A percentile compares a stretch with the other conserved stretches of the same genome.
These are phyloP conservation scores for Kurtzmaniella quercitrusa DNA, from an alignment of 1,139 yeast genomes.

Conservation along the genomic window DNA sequence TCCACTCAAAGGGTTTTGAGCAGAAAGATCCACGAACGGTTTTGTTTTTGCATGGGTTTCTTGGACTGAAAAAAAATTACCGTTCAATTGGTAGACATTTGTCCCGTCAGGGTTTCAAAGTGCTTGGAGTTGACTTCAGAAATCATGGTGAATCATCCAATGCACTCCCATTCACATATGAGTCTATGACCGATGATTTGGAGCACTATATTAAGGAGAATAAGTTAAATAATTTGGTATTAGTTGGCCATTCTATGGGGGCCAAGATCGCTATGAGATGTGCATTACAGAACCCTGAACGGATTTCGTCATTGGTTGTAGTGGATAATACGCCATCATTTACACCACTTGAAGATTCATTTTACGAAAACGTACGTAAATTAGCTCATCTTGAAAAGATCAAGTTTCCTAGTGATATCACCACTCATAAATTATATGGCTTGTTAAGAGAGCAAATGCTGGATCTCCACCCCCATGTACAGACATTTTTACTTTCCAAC, in stretches of 20 bases:
- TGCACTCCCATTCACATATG: slow-evolving; percentile 41
- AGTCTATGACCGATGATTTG: slow-evolving; percentile 42
- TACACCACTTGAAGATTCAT: slow-evolving; percentile 21
- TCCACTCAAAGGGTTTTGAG: slow-evolving; percentile 2
- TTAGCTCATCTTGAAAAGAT: slow-evolving; percentile 28
- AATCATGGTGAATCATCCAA: slow-evolving; percentile 50
- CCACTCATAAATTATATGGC: slow-evolving; percentile 2
- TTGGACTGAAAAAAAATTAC: slow-evolving; percentile 44
- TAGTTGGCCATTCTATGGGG: slow-evolving; percentile 54
- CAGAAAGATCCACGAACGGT: slow-evolving; percentile 6
- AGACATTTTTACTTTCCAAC: slow-evolving; percentile 29
- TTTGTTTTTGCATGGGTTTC: slow-evolving; percentile 37
- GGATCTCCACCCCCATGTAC: slow-evolving; percentile 17
- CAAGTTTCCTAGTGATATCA: slow-evolving; percentile 2
- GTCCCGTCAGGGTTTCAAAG: slow-evolving; percentile 27
- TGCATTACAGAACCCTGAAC: slow-evolving; percentile 34
- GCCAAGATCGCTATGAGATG: slow-evolving; percentile 51
- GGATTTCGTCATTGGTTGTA: slow-evolving; percentile 36
- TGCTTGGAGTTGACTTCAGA: slow-evolving; percentile 45
- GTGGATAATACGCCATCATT: slow-evolving; percentile 47
- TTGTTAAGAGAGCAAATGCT: slow-evolving; percentile 15
- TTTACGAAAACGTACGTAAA: slow-evolving; percentile 25
- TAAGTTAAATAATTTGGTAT: slow-evolving; percentile 22
- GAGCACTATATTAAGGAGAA: slow-evolving; percentile 25
- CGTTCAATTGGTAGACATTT: slow-evolving; percentile 33